Conservation (phyloP, 805 yeast genomes). For the Candida broadrunensis region DNA sequence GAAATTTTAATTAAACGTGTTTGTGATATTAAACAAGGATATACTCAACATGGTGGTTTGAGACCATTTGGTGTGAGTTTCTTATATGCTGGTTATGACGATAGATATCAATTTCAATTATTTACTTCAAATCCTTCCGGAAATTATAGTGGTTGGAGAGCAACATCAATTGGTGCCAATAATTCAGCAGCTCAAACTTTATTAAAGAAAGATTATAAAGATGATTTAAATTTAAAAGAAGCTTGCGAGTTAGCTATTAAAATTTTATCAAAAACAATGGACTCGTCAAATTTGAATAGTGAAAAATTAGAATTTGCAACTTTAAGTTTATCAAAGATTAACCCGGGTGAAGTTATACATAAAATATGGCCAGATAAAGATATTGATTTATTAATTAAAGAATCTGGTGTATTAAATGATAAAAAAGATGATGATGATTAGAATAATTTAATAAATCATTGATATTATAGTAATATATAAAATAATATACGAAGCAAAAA, state of each 20-base stretch:
- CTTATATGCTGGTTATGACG: conserved; percentile 94
- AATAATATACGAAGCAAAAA: too few relatives aligned
- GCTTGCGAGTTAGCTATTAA: conserved; percentile 88
- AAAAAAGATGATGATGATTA: conserved; percentile 26
- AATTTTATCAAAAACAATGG: conserved; percentile 92
- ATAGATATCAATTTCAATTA: conserved; percentile 82
- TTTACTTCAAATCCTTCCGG: conserved; percentile 97
- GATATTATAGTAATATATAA: background rate
- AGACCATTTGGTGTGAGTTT: conserved; percentile 98
- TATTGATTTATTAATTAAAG: conserved; percentile 69
- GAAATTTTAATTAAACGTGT: conserved; percentile 83
- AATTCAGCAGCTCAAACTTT: conserved; percentile 94
- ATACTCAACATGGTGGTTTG: conserved; percentile 97
- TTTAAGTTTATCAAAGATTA: conserved; percentile 44
- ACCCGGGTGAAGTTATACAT: conserved; percentile 53
- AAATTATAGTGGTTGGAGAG: conserved; percentile 97
- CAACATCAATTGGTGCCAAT: conserved; percentile 95
- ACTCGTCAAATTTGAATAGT: conserved; percentile 75
- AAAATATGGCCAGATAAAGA: conserved; percentile 80
- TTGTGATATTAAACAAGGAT: conserved; percentile 95
- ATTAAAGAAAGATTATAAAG: conserved; percentile 91
- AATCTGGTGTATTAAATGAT: conserved; percentile 61
- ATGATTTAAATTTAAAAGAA: conserved; percentile 65
- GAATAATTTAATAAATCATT: background rate
- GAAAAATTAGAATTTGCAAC: conserved; percentile 95